These are phyloP conservation scores for Colletotrichum liriopes DNA, from an alignment of 2,329 filamentous ascomycete genomes.

Conservation along the genomic window DNA sequence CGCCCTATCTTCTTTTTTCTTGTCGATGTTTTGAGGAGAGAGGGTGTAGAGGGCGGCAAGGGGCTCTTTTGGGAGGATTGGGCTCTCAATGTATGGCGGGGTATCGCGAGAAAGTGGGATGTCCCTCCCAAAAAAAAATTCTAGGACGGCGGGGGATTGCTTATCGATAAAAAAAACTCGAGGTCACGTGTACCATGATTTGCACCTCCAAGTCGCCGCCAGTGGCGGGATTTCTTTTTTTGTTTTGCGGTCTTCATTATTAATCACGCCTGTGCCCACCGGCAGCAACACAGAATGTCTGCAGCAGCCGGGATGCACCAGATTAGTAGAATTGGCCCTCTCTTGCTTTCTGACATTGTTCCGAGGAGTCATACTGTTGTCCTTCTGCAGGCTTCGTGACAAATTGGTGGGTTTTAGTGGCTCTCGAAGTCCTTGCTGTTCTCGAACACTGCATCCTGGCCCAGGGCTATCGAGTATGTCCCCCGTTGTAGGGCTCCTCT, in stretches of 20 bases:
- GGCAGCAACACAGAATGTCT: not conserved
- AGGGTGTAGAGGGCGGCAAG: not conserved
- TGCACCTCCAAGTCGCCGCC: not conserved
- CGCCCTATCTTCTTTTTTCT: not conserved
- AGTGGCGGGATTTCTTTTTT: constrained; percentile 16
- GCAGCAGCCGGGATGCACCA: not conserved
- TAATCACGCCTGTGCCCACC: not conserved
- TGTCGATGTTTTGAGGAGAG: constrained; percentile 20
- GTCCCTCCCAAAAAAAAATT: constrained; percentile 30
- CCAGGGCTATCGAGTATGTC: not conserved
- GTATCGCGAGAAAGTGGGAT: constrained; percentile 33
- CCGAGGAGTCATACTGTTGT: not conserved
- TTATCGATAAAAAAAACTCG: constrained; percentile 2
- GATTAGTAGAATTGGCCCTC: not conserved
- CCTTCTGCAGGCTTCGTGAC: not conserved
- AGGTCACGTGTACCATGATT: constrained; percentile 1
- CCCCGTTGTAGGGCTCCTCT: not conserved
- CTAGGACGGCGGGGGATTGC: constrained; percentile 32
- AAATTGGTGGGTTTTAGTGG: not conserved
- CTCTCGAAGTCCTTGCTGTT: not conserved
- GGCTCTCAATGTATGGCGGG: constrained; percentile 36
- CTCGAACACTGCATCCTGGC: not conserved
- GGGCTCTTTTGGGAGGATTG: constrained; percentile 11
- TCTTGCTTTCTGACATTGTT: no score
- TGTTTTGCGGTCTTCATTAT: constrained; percentile 12